phyloP scores from a whole-genome alignment of 805 yeast species.

The Schwanniomyces vanrijiae region DNA sequence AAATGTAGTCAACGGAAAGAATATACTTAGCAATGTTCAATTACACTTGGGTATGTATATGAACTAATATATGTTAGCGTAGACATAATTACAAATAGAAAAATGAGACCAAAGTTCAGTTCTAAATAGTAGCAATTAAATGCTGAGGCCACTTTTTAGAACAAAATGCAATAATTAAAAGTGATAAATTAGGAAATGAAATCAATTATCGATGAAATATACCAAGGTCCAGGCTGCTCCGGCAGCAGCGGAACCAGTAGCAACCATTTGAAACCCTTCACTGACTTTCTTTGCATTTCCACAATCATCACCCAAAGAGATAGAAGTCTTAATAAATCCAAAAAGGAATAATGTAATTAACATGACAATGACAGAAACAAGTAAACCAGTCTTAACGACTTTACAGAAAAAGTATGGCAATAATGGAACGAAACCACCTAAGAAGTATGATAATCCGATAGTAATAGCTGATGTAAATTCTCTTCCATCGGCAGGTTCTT shows the following conservation, averaged over 20 bases:
- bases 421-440: slow-evolving; percentile 91
- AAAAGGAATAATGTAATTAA: slow-evolving; percentile 79
- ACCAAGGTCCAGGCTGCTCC: slow-evolving; percentile 96
- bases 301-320: slow-evolving; percentile 80
- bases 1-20: neutral
- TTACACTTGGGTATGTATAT: neutral
- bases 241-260: slow-evolving; percentile 97
- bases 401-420: slow-evolving; percentile 84
- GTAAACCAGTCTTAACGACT: slow-evolving; percentile 75
- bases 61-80: neutral
- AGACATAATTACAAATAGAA: neutral
- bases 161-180: neutral
- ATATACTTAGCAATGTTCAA: slow-evolving; percentile 1
- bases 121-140: neutral
- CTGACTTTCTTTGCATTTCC: slow-evolving; percentile 56
- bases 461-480: slow-evolving; percentile 86
- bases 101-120: neutral
- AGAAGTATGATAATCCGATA: slow-evolving; percentile 82
- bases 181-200: neutral
- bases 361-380: slow-evolving; percentile 79
- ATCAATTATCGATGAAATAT: slow-evolving; percentile 55
- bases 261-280: slow-evolving; percentile 89
- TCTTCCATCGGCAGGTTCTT: slow-evolving; percentile 92
- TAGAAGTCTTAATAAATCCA: slow-evolving; percentile 81
- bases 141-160: neutral